Base-by-base conservation (phyloP, 768 basidiomycete genomes). In the Lactarius hengduanensis region DNA sequence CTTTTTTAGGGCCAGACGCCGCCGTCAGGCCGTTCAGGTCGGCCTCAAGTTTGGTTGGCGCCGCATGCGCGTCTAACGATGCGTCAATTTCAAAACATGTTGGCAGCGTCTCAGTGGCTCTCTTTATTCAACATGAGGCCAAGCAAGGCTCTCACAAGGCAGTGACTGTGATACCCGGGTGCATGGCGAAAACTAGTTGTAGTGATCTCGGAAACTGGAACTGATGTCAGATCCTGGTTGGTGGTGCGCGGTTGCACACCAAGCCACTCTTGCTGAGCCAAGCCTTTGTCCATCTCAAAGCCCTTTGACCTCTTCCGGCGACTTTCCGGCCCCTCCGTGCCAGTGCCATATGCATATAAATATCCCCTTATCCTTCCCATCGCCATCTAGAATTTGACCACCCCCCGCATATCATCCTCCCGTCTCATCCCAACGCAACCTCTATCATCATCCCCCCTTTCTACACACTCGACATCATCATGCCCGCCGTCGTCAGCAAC, bases 401-500 rank as follows among this genome's bases (percentile, higher is more conserved):
- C 47, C 57, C 38, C 56, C 56, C 65, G 59, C 61, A 26, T 50
- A 69, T 66, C 10, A 61, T 32, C 32, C 38, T 34, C 53, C 57
- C 61, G 34, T 40, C 6, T 40, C 72, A 67, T 62, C 65, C 43
- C 16, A 58, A 38, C 26, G 26, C 45, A 30, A 57, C 57, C 16
- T 64, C 36, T 41, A 63, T 22, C 60, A 26, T 7, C 50, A 53
- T 53, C n/a, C 50, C 20, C n/a, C 45, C 54, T 62, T 38, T 60
- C 40, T 36, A 59, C 60, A 22, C 68, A 41, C 38, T 57, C 59
- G n/a, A 28, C 50, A 20, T 62, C 36, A 60, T 61, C 68, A 77
- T 77, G 76, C 77, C 77, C 50, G 77, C 80, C 45, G 82, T 86
- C 69, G 86, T 89, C 63, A 82, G 80, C 72, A 86, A 86, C 71